Percentiles rank a stretch among this genome's conserved stretches.
Evolutionary conservation across 2,329 filamentous ascomycete species (phyloP).

Genomic region (Penicillium expansum): DNA sequence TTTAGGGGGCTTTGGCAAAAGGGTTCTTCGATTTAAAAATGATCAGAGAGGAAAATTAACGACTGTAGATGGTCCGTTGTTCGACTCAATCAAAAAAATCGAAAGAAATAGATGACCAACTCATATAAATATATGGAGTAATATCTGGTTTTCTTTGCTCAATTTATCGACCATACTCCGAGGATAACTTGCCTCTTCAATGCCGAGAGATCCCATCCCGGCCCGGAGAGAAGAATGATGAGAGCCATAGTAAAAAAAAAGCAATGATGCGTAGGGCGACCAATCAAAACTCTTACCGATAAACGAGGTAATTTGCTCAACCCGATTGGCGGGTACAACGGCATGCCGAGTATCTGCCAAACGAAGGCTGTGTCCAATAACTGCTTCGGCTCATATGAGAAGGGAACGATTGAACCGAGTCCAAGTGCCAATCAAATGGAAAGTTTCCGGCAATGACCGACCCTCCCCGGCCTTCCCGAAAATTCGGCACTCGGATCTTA

Average conservation of each 20-base stretch:
- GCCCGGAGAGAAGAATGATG: no score
- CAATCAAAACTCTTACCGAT: no score
- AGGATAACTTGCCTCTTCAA: neutral
- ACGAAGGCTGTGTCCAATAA: no score
- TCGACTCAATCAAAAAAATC: neutral
- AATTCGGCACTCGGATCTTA: neutral
- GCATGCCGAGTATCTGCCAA: no score
- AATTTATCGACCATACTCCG: neutral
- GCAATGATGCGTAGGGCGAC: no score
- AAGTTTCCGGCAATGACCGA: neutral
- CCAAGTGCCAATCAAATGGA: neutral
- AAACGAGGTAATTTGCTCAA: no score
- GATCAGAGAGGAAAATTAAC: neutral
- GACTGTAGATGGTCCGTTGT: neutral
- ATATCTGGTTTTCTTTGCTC: no score
- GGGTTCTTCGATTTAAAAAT: neutral
- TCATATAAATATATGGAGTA: no score
- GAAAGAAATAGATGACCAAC: no score
- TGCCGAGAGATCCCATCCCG: neutral
- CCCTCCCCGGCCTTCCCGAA: neutral
- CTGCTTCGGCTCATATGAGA: neutral
- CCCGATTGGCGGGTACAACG: no score
- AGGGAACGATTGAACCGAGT: neutral
- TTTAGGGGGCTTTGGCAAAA: neutral
- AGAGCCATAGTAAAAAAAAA: neutral